Percentiles rank a stretch among this genome's conserved stretches.
phyloP scores from a whole-genome alignment of 2,329 filamentous ascomycete genomes.

The Phialophora verrucosa region DNA sequence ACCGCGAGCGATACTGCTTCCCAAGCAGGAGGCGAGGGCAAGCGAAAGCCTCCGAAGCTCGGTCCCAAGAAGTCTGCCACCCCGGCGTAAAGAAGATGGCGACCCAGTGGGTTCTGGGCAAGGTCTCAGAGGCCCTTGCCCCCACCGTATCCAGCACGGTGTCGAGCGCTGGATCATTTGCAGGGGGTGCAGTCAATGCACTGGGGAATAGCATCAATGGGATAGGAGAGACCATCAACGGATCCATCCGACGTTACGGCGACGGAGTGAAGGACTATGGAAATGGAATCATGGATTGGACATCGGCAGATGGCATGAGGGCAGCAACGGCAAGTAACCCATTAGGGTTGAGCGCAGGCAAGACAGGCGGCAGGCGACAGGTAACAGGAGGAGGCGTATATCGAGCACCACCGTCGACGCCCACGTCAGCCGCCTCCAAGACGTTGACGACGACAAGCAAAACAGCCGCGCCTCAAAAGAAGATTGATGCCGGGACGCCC shows the following conservation, averaged over 20 bases:
- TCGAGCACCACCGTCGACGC: slow-evolving; percentile 34
- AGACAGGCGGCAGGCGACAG: slow-evolving; percentile 32
- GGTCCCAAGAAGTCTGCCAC: slow-evolving; percentile 35
- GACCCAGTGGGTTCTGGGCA: slow-evolving; percentile 39
- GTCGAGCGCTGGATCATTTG: slow-evolving; percentile 36
- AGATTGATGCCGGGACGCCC: slow-evolving; percentile 28
- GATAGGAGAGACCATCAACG: slow-evolving; percentile 40
- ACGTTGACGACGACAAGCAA: slow-evolving; percentile 36
- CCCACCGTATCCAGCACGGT: slow-evolving; percentile 36
- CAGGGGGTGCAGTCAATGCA: slow-evolving; percentile 38
- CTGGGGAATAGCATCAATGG: slow-evolving; percentile 40
- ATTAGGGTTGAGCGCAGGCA: slow-evolving; percentile 38
- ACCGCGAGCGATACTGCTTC: slow-evolving; percentile 28
- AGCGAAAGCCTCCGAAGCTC: slow-evolving; percentile 39
- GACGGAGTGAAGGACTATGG: slow-evolving; percentile 41
- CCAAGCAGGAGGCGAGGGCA: slow-evolving; percentile 27
- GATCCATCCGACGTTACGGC: slow-evolving; percentile 35
- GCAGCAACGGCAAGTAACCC: slow-evolving; percentile 40
- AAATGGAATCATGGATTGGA: slow-evolving; percentile 42
- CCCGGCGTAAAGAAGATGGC: slow-evolving; percentile 35
- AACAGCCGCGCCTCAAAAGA: slow-evolving; percentile 33
- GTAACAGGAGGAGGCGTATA: slow-evolving; percentile 37
- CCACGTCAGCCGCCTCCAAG: slow-evolving; percentile 40
- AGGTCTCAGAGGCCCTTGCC: slow-evolving; percentile 38
- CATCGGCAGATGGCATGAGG: slow-evolving; percentile 35